These are phyloP conservation scores for Colletotrichum sublineola DNA, from an alignment of 2,329 filamentous ascomycete species.

Conservation along the genomic window DNA sequence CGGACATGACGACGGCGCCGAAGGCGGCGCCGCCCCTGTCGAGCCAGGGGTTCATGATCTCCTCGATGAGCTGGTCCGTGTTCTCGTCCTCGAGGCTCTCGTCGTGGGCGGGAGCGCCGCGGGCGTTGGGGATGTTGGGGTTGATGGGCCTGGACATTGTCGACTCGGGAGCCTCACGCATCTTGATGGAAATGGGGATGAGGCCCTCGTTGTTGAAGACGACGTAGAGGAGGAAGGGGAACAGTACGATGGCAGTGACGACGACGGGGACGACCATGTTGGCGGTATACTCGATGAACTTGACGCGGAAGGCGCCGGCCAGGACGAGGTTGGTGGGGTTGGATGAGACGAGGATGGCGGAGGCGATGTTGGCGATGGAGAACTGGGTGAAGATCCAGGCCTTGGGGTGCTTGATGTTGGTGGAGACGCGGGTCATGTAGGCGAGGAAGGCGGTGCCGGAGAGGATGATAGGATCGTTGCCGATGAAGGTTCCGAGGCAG, in stretches of 20 bases:
- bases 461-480: conserved; percentile 81
- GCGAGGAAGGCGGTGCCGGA: conserved; percentile 81
- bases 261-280: conserved; percentile 82
- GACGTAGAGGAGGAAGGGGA: conserved; percentile 78
- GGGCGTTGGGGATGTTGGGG: conserved; percentile 77
- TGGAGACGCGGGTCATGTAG: conserved; percentile 82
- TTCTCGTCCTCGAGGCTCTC: background rate
- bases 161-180: conserved; percentile 75
- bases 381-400: conserved; percentile 83
- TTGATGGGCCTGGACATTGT: conserved; percentile 72
- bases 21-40: conserved; percentile 76
- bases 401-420: conserved; percentile 76
- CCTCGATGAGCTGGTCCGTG: conserved; percentile 71
- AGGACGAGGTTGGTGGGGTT: conserved; percentile 84
- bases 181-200: conserved; percentile 75
- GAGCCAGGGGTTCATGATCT: conserved; percentile 82
- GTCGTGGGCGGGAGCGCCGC: conserved; percentile 60
- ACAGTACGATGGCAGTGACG: conserved; percentile 75
- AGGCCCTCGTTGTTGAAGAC: conserved; percentile 75
- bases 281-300: conserved; percentile 80
- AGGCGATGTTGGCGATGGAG: conserved; percentile 79
- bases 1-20: conserved; percentile 75
- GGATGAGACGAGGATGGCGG: conserved; percentile 81
- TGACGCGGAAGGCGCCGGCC: conserved; percentile 78
- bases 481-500: conserved; percentile 74